These are phyloP conservation scores for Sisymbrium altissimum DNA, from an alignment of 345 rosid species.

Conservation along the genomic window DNA sequence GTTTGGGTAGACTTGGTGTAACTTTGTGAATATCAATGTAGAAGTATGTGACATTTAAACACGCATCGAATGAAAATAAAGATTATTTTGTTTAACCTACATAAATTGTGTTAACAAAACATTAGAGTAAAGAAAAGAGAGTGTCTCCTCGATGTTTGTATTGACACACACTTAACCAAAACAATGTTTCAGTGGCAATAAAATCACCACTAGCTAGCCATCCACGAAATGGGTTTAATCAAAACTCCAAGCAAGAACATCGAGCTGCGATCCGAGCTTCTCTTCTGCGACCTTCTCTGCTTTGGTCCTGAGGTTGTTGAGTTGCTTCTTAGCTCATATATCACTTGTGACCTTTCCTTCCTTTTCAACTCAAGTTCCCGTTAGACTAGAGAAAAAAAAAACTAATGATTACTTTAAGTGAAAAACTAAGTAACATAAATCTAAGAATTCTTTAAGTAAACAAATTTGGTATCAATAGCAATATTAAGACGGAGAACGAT, in stretches of 20 bases:
- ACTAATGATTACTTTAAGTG: too few relatives aligned
- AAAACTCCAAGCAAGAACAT: neutral
- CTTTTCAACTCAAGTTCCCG: constrained; percentile 69
- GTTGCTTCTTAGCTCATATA: constrained; percentile 51
- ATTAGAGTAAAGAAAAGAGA: neutral
- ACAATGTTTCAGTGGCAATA: neutral
- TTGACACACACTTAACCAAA: neutral
- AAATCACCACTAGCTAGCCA: neutral
- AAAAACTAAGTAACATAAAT: neutral
- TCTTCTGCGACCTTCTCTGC: constrained; percentile 63
- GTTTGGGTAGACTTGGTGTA: constrained; percentile 4
- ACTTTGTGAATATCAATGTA: constrained; percentile 10
- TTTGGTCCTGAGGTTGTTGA: constrained; percentile 49
- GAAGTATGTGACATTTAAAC: neutral
- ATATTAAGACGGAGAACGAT: neutral
- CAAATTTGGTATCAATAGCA: neutral
- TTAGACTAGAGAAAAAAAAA: too few relatives aligned
- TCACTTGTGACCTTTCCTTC: constrained; percentile 55
- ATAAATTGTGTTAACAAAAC: neutral
- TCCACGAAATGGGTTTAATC: neutral
- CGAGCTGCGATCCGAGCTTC: constrained; percentile 41
- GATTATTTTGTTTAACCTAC: neutral
- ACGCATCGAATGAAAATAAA: neutral
- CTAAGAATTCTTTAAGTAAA: neutral
- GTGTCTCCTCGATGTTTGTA: neutral